Percentiles rank a stretch among this genome's conserved stretches.
phyloP scores from a whole-genome alignment of 2,329 filamentous ascomycete genomes.

The Diplodia seriata region DNA sequence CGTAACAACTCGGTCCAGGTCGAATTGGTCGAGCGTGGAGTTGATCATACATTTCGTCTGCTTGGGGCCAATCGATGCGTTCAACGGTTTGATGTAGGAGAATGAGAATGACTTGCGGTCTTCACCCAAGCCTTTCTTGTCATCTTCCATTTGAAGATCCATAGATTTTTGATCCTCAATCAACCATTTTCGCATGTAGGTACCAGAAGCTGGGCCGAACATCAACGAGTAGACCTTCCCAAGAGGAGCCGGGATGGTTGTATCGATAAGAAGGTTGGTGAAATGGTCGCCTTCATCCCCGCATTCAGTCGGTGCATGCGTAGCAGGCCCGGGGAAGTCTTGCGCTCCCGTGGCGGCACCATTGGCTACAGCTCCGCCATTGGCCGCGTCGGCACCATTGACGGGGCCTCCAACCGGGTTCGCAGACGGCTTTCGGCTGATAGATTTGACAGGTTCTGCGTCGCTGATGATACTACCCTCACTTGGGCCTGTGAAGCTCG shows the following conservation, averaged over 20 bases:
- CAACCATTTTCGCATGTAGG: conserved; percentile 87
- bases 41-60: conserved; percentile 94
- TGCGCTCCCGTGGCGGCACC: conserved; percentile 50
- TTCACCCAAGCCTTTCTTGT: conserved; percentile 76
- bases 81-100: conserved; percentile 90
- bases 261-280: conserved; percentile 84
- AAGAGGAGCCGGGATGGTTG: conserved; percentile 82
- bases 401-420: conserved; percentile 48
- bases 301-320: conserved; percentile 85
- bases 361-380: conserved; percentile 48
- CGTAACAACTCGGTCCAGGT: conserved; percentile 85
- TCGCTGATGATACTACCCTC: conserved; percentile 64
- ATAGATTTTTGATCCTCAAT: conserved; percentile 85
- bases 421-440: conserved; percentile 76
- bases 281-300: conserved; percentile 80
- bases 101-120: conserved; percentile 79
- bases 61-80: conserved; percentile 83
- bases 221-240: conserved; percentile 90
- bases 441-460: conserved; percentile 57
- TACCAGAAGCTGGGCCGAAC: conserved; percentile 79
- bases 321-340: conserved; percentile 85
- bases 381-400: conserved; percentile 48
- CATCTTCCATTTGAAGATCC: conserved; percentile 83
- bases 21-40: conserved; percentile 81
- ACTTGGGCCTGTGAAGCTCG: conserved; percentile 65